A percentile compares a stretch with the other conserved stretches of the same genome.
These are phyloP conservation scores for Mollisiaceae sp. DNA, from an alignment of 2,329 filamentous ascomycete genomes.

Conservation along the genomic window DNA sequence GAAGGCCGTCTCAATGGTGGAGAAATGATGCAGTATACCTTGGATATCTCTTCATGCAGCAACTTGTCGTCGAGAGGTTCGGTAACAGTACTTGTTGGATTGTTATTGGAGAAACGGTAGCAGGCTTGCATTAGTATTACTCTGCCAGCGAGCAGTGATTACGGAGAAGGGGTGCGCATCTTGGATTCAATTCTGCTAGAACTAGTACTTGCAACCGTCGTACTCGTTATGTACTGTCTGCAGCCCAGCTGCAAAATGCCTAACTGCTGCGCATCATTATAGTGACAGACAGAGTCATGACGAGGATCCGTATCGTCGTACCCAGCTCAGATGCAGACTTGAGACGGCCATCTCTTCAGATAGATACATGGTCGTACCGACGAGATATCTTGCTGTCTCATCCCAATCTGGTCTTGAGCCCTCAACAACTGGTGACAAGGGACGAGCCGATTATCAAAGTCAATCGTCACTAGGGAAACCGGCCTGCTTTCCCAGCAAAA, in stretches of 20 bases:
- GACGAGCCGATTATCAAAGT: neutral
- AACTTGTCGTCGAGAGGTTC: slow-evolving; percentile 12
- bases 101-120: slow-evolving; percentile 26
- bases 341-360: slow-evolving; percentile 10
- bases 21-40: slow-evolving; percentile 15
- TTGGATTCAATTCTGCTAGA: neutral
- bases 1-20: slow-evolving; percentile 10
- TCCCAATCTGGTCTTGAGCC: neutral
- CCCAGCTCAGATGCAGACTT: slow-evolving; percentile 12
- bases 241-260: slow-evolving; percentile 6
- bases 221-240: neutral
- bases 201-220: neutral
- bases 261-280: neutral
- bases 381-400: slow-evolving; percentile 2
- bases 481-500: neutral
- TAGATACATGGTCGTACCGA: neutral
- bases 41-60: slow-evolving; percentile 19
- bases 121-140: slow-evolving; percentile 6
- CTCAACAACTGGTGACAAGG: neutral
- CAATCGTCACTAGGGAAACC: neutral
- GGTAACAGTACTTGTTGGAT: slow-evolving; percentile 22
- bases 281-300: neutral
- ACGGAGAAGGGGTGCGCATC: slow-evolving; percentile 10
- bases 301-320: neutral
- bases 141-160: slow-evolving; percentile 14